Evolutionary conservation across 2,329 filamentous ascomycete species (phyloP).

Genomic region (Xylaria arbuscula): DNA sequence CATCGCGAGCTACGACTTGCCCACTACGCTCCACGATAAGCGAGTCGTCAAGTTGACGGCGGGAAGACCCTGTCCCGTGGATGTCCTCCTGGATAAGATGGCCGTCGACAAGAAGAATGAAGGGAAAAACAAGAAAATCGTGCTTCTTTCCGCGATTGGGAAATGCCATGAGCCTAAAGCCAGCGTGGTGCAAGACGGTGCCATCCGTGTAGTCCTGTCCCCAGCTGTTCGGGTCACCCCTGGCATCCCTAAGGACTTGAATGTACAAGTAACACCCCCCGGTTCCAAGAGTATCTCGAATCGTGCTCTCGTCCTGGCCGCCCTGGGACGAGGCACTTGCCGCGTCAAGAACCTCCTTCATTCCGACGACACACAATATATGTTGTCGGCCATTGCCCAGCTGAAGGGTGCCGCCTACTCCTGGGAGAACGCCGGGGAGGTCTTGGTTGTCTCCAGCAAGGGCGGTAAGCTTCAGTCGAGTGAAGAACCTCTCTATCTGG

Average conservation of each 20-base stretch:
- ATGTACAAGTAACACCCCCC: conserved; percentile 84
- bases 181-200: conserved; percentile 85
- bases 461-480: conserved; percentile 86
- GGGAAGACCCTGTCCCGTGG: conserved; percentile 87
- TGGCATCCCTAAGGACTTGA: conserved; percentile 72
- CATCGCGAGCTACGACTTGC: conserved; percentile 91
- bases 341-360: conserved; percentile 92
- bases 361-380: conserved; percentile 96
- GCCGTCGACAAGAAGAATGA: conserved; percentile 99
- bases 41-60: conserved; percentile 84
- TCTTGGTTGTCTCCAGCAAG: conserved; percentile 88
- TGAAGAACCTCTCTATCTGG: conserved; percentile 83
- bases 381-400: conserved; percentile 89
- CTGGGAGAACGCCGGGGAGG: conserved; percentile 95
- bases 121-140: conserved; percentile 93
- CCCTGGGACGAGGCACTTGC: conserved; percentile 86
- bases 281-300: conserved; percentile 99
- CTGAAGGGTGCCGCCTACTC: conserved; percentile 88
- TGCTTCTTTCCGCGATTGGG: conserved; percentile 90
- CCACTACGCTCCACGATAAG: conserved; percentile 85
- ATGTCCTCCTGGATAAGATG: conserved; percentile 91
- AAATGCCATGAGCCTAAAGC: conserved; percentile 88
- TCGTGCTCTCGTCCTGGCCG: conserved; percentile 91
- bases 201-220: conserved; percentile 85
- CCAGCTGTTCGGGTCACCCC: conserved; percentile 79